phyloP scores from a whole-genome alignment of 306 rosid species.

The Dryas alaskensis region DNA sequence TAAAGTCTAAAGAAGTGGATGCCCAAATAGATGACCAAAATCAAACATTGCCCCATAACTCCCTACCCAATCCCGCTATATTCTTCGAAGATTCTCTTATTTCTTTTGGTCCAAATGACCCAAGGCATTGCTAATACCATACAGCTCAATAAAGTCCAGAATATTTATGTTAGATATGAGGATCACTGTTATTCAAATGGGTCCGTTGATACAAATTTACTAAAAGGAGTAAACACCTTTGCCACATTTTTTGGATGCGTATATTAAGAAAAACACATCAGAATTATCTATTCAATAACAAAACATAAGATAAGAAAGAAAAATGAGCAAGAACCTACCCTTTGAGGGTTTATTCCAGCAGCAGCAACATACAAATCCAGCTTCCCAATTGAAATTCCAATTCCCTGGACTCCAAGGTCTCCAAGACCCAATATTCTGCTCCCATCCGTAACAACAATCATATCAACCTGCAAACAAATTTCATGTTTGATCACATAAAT shows the following conservation, averaged over 20 bases:
- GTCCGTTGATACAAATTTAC: not conserved
- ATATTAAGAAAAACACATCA: slow-evolving; percentile 10
- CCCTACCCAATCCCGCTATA: too few species aligned
- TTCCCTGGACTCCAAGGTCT: slow-evolving; percentile 98
- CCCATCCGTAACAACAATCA: slow-evolving; percentile 99
- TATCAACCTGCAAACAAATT: slow-evolving; percentile 76
- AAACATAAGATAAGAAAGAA: not conserved
- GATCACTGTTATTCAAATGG: not conserved
- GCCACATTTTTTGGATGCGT: not conserved
- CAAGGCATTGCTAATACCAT: too few species aligned
- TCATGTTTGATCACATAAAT: not conserved
- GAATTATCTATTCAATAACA: slow-evolving; percentile 12
- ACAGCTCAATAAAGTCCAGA: too few species aligned
- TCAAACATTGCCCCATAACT: too few species aligned
- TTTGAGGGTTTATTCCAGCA: slow-evolving; percentile 98
- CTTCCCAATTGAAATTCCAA: slow-evolving; percentile 93
- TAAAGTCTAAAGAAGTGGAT: too few species aligned
- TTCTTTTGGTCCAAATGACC: too few species aligned
- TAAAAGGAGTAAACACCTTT: slow-evolving; percentile 4
- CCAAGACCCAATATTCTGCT: slow-evolving; percentile 98
- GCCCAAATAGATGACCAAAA: too few species aligned
- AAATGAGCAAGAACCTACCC: slow-evolving; percentile 47
- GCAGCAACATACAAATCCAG: slow-evolving; percentile 98
- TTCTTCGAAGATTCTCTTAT: too few species aligned
- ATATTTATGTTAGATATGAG: not conserved